These are phyloP conservation scores for Sophora flavescens DNA, from an alignment of 306 rosid species.

Conservation along the genomic window DNA sequence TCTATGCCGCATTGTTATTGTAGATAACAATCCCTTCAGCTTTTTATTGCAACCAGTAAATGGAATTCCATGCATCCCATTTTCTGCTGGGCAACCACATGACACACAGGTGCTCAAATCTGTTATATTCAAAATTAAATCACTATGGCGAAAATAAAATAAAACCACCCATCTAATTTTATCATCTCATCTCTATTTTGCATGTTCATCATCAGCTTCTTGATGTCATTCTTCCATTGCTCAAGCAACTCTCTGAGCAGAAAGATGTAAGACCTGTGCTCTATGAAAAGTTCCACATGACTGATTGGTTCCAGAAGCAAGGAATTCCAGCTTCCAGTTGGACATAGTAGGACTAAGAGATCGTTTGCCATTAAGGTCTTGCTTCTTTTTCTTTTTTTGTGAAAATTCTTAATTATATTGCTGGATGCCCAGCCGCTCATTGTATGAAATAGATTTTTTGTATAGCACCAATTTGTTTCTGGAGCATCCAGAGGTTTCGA, in stretches of 20 bases:
- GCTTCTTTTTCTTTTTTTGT: slow-evolving; percentile 27
- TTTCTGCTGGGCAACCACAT: slow-evolving; percentile 82
- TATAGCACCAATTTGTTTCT: slow-evolving; percentile 55
- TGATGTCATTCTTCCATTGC: slow-evolving; percentile 92
- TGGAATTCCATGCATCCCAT: slow-evolving; percentile 93
- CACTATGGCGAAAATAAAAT: not conserved
- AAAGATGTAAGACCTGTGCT: slow-evolving; percentile 82
- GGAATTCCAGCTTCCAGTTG: slow-evolving; percentile 74
- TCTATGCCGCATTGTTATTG: slow-evolving; percentile 76
- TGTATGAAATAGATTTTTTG: slow-evolving; percentile 46
- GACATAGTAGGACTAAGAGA: slow-evolving; percentile 50
- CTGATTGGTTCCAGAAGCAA: slow-evolving; percentile 94
- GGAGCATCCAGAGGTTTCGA: slow-evolving; percentile 46
- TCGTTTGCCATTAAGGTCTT: slow-evolving; percentile 25
- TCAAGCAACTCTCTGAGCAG: slow-evolving; percentile 70
- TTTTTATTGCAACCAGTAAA: slow-evolving; percentile 88
- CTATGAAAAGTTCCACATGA: slow-evolving; percentile 79
- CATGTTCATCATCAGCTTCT: slow-evolving; percentile 71
- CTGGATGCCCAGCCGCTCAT: slow-evolving; percentile 45
- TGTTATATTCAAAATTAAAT: slow-evolving; percentile 12
- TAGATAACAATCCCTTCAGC: slow-evolving; percentile 93
- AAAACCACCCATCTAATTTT: slow-evolving; percentile 11
- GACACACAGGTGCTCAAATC: slow-evolving; percentile 74
- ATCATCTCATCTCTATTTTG: slow-evolving; percentile 35
- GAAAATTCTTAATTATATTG: slow-evolving; percentile 47